Conservation (phyloP, 108 stramenopile genomes). For the Stephanodiscus triporus region DNA sequence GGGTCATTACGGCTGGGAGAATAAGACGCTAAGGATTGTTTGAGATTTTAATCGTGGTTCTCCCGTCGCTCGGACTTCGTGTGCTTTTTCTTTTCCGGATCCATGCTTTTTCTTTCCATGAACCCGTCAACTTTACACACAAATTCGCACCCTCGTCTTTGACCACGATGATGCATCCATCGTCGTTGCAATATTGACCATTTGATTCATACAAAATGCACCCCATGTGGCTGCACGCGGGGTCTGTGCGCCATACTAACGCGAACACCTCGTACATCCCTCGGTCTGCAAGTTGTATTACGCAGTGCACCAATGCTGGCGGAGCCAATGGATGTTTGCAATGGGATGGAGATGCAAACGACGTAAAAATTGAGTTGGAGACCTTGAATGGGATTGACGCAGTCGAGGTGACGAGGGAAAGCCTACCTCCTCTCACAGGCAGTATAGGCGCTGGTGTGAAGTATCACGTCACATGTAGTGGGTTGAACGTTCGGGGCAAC, state of each 20-base stretch:
- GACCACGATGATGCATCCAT: background rate
- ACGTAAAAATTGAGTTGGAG: constrained; percentile 64
- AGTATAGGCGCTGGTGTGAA: constrained; percentile 42
- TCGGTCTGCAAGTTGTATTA: no score
- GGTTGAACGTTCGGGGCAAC: constrained; percentile 71
- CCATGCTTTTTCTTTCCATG: no score
- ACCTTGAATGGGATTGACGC: constrained; percentile 53
- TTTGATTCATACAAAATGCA: no score
- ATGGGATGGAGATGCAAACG: constrained; percentile 48
- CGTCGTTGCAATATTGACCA: background rate
- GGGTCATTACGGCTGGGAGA: constrained; percentile 89
- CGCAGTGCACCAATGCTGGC: constrained; percentile 43
- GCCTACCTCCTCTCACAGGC: constrained; percentile 18
- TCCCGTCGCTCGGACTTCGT: no score
- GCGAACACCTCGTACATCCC: no score
- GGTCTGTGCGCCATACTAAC: no score
- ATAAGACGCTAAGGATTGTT: constrained; percentile 73
- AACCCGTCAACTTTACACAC: no score
- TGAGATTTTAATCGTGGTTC: no score
- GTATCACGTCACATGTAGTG: constrained; percentile 73
- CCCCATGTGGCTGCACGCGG: no score
- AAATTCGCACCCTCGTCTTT: no score
- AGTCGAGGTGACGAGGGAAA: constrained; percentile 49
- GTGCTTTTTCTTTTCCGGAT: no score
- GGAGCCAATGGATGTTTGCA: constrained; percentile 52